These are phyloP conservation scores for Ligustrum vulgare DNA, from an alignment of 257 asterid species.

Conservation along the genomic window DNA sequence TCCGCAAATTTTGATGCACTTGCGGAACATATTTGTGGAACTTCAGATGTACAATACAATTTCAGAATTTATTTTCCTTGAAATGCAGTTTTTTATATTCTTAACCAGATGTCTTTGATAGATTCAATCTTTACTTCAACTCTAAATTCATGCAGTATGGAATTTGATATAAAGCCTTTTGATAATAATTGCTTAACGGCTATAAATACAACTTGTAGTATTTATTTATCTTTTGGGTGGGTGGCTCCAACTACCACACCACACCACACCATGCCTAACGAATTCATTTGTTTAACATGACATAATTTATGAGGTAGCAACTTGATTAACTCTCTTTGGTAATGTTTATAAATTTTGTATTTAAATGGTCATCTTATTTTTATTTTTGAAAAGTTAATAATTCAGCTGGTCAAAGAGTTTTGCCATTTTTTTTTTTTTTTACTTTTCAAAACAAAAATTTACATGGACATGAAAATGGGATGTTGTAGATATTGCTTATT, in stretches of 20 bases:
- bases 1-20: slow-evolving; percentile 53
- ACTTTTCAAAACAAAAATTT: too few species aligned
- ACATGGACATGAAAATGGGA: too few species aligned
- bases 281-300: too few species aligned
- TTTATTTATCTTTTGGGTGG: neutral
- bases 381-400: too few species aligned
- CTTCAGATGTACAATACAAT: slow-evolving; percentile 21
- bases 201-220: neutral
- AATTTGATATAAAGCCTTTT: too few species aligned
- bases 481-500: too few species aligned
- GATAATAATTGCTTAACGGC: too few species aligned
- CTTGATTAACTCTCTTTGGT: too few species aligned
- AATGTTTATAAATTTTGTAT: too few species aligned
- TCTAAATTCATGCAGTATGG: neutral
- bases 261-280: neutral
- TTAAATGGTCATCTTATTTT: too few species aligned
- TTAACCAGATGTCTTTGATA: neutral
- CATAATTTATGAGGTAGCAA: neutral
- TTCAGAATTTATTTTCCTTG: neutral
- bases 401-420: too few species aligned
- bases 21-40: slow-evolving; percentile 34
- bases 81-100: neutral
- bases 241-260: neutral
- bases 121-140: neutral
- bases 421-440: too few species aligned